These are phyloP conservation scores for Excoecaria cochinchinensis DNA, from an alignment of 345 rosid species.

Conservation along the genomic window DNA sequence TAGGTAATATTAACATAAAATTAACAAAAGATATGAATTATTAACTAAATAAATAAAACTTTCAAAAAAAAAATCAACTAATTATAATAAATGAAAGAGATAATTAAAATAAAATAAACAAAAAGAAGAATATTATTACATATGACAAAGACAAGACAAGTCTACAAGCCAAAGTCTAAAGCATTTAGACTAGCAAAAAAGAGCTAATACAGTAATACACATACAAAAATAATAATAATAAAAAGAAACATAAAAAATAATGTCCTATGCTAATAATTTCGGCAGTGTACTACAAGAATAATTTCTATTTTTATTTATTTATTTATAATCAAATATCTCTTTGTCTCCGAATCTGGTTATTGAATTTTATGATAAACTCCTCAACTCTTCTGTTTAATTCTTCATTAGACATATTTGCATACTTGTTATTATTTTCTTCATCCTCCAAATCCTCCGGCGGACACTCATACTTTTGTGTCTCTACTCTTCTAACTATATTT, in stretches of 20 bases:
- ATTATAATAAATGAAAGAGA: background rate
- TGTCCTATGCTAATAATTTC: too few species aligned
- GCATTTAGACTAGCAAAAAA: background rate
- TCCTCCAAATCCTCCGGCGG: background rate
- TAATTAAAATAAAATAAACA: background rate
- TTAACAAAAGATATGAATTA: too few species aligned
- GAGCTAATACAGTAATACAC: background rate
- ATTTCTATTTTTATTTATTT: too few species aligned
- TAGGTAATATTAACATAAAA: too few species aligned
- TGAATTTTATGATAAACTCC: slow-evolving; percentile 64
- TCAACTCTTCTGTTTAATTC: slow-evolving; percentile 71
- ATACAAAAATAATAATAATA: too few species aligned
- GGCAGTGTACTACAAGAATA: too few species aligned
- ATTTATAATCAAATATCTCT: slow-evolving; percentile 8
- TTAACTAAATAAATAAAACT: too few species aligned
- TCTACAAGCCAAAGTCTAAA: background rate
- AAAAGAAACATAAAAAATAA: background rate
- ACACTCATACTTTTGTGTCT: background rate
- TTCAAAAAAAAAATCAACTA: too few species aligned
- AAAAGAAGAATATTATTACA: background rate
- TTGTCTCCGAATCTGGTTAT: slow-evolving; percentile 58
- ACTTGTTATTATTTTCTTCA: slow-evolving; percentile 46
- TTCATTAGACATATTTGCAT: slow-evolving; percentile 64
- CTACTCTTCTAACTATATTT: slow-evolving; percentile 23
- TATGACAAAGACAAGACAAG: background rate